A percentile compares a stretch with the other conserved stretches of the same genome.
Evolutionary conservation across 225 moss, liverwort and hornwort genomes (phyloP).

Genomic region (Ulota crispa): DNA sequence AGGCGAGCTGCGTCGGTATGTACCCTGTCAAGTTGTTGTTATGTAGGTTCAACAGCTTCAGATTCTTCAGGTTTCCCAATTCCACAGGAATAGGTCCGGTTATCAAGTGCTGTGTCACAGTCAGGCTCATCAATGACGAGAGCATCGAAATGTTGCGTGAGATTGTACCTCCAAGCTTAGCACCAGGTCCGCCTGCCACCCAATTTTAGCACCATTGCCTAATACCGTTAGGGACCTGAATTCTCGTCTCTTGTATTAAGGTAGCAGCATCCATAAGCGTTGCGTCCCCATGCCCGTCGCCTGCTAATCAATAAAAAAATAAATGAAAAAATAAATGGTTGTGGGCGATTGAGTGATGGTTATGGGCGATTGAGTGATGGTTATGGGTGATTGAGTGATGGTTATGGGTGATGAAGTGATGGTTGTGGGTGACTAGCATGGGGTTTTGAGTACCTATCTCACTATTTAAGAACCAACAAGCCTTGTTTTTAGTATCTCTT

Average conservation of each 20-base stretch:
- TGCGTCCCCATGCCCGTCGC: too few species aligned
- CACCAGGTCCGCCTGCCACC: slow-evolving; percentile 37
- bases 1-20: slow-evolving; percentile 34
- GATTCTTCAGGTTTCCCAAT: slow-evolving; percentile 20
- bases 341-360: too few species aligned
- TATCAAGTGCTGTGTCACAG: not conserved
- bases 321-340: too few species aligned
- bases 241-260: not conserved
- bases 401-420: too few species aligned
- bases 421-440: too few species aligned
- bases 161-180: slow-evolving; percentile 30
- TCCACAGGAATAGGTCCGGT: slow-evolving; percentile 34
- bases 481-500: too few species aligned
- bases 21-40: slow-evolving; percentile 25
- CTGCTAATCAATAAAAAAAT: too few species aligned
- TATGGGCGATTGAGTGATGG: too few species aligned
- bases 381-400: too few species aligned
- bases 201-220: not conserved
- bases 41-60: slow-evolving; percentile 29
- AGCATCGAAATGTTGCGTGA: slow-evolving; percentile 27
- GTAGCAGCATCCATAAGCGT: too few species aligned
- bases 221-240: not conserved
- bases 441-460: too few species aligned
- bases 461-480: too few species aligned
- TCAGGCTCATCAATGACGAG: slow-evolving; percentile 33